A percentile compares a stretch with the other conserved stretches of the same genome.
Evolutionary conservation across 116 monocot species (phyloP).

Genomic region (Thalassia testudinum): DNA sequence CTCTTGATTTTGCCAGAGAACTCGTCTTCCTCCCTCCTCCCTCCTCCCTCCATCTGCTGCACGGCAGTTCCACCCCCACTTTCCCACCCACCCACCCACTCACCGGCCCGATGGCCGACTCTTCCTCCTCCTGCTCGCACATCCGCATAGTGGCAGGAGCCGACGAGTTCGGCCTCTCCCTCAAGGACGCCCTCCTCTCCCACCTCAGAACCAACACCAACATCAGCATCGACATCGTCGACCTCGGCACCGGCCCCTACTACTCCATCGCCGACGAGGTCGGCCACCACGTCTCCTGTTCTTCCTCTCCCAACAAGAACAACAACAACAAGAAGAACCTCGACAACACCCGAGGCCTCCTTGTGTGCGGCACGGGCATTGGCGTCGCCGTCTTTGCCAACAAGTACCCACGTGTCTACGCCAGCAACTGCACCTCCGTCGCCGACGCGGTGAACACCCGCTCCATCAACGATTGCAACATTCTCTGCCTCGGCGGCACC

Average conservation of each 20-base stretch:
- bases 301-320: conserved; percentile 9
- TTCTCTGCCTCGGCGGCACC: conserved; percentile 45
- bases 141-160: conserved; percentile 52
- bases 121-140: not conserved
- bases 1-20: too few species aligned
- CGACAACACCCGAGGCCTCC: conserved; percentile 32
- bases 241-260: conserved; percentile 73
- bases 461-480: conserved; percentile 77
- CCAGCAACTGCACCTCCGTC: conserved; percentile 48
- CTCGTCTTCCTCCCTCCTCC: too few species aligned
- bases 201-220: conserved; percentile 48
- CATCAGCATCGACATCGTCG: conserved; percentile 36
- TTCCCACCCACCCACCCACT: too few species aligned
- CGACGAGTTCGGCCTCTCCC: conserved; percentile 47
- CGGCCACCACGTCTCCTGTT: conserved; percentile 30
- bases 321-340: not conserved
- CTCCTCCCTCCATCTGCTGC: too few species aligned
- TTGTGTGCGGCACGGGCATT: conserved; percentile 74
- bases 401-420: conserved; percentile 78
- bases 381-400: conserved; percentile 90
- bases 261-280: conserved; percentile 50
- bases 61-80: too few species aligned
- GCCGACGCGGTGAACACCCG: conserved; percentile 67
- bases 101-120: too few species aligned
- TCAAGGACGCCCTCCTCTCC: conserved; percentile 49